Base-by-base conservation (phyloP, 257 asterid species). In the Ocimum tenuiflorum region DNA sequence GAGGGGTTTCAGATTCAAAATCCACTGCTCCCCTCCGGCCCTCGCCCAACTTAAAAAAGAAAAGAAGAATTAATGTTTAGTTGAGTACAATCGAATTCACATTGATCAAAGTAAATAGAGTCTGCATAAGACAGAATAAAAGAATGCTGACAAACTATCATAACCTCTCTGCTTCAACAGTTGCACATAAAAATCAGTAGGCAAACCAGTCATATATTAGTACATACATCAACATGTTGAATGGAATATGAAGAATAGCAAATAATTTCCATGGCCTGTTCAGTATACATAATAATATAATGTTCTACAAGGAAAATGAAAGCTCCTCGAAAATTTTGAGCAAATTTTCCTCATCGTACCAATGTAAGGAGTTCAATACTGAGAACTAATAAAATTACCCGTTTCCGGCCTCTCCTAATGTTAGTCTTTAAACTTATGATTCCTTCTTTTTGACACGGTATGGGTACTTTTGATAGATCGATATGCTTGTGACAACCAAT, bases 401-500 rank as follows among this genome's bases (percentile, higher is more conserved):
- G 33, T 63, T 60, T 10, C 47, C 66, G 36, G 53, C 29, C 31
- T 50, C 60, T 57, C 15, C 69, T 62, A 65, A 66, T 19, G 51
- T 35, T 63, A 20, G 49, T 27, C 63, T 43, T 64, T 49, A n/a
- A 58, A 53, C 75, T 78, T 71, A 85, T 33, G 66, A 61, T 68
- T 80, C 85, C 81, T 87, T 88, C 87, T 75, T 83, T 63, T 85
- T 85, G 49, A 71, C 80, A 23, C 67, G 80, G 78, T 89, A 86
- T 2, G 99, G 99, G 77, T 87, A 92, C 73, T 89, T 92, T 64
- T 89, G 97, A 84, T 92, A 89, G 48, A 87, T 77, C 0, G 97
- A 79, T 67, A 77, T 83, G 86, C 97, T 89, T 22, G 81, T 82
- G 74, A 75, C 80, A 17, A 92, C 97, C 80, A 92, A 66, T 0